A percentile compares a stretch with the other conserved stretches of the same genome.
These are phyloP conservation scores for Trifolium fragiferum DNA, from an alignment of 306 rosid genomes.

Conservation along the genomic window DNA sequence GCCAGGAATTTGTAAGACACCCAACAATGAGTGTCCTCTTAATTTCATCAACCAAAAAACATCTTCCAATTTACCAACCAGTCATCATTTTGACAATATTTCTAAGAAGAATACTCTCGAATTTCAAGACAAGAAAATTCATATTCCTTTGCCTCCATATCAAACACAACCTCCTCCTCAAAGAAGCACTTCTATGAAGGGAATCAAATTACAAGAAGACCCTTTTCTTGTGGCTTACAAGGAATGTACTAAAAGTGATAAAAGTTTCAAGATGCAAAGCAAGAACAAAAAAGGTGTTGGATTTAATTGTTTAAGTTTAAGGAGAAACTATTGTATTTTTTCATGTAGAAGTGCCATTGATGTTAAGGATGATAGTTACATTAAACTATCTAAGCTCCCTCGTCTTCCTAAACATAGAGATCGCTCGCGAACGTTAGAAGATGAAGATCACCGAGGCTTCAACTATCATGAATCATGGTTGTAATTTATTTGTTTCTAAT, in stretches of 20 bases:
- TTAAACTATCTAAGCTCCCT: constrained; percentile 55
- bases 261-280: constrained; percentile 33
- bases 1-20: constrained; percentile 74
- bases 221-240: constrained; percentile 85
- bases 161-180: constrained; percentile 36
- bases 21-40: constrained; percentile 39
- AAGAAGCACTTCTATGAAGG: constrained; percentile 68
- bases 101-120: not conserved
- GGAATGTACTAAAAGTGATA: constrained; percentile 66
- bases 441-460: constrained; percentile 34
- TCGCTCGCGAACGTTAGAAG: constrained; percentile 34
- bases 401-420: constrained; percentile 51
- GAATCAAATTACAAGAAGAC: constrained; percentile 60
- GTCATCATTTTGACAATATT: not conserved
- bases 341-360: constrained; percentile 65
- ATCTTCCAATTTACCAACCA: constrained; percentile 20
- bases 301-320: constrained; percentile 26
- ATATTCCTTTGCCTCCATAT: constrained; percentile 84
- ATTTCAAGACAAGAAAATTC: constrained; percentile 52
- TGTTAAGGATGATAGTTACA: constrained; percentile 50
- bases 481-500: not conserved
- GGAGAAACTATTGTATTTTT: constrained; percentile 56
- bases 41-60: constrained; percentile 29
- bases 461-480: constrained; percentile 37
- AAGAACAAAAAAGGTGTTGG: constrained; percentile 48